Conservation (phyloP, 495 filamentous ascomycete species). For the Podospora didyma region DNA sequence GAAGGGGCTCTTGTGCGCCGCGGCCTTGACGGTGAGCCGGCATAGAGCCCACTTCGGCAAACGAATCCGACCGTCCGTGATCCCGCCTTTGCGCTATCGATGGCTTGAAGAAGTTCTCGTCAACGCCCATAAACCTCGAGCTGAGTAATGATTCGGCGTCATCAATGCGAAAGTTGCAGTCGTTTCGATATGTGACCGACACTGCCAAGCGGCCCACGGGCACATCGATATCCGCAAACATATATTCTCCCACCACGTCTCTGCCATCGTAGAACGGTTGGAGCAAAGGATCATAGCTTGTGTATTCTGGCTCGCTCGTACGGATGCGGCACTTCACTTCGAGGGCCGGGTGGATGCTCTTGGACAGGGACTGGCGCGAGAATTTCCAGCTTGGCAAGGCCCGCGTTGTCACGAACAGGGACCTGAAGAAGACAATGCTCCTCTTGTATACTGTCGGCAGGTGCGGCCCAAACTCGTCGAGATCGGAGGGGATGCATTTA, state of each 20-base stretch:
- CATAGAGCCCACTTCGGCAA: conserved; percentile 68
- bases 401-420: conserved; percentile 79
- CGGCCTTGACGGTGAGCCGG: conserved; percentile 49
- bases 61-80: conserved; percentile 33
- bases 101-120: conserved; percentile 81
- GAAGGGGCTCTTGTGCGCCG: conserved; percentile 60
- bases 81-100: conserved; percentile 49
- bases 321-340: conserved; percentile 76
- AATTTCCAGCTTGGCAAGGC: conserved; percentile 88
- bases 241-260: conserved; percentile 68
- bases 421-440: conserved; percentile 88
- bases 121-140: conserved; percentile 83
- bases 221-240: conserved; percentile 75
- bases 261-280: conserved; percentile 66
- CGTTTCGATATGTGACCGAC: conserved; percentile 75
- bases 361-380: conserved; percentile 63
- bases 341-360: conserved; percentile 58
- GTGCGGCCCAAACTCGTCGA: conserved; percentile 61
- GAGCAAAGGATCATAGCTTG: conserved; percentile 60
- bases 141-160: conserved; percentile 87
- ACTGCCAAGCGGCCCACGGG: conserved; percentile 81
- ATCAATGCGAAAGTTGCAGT: conserved; percentile 87
- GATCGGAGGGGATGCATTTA: conserved; percentile 47
- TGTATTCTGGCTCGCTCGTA: conserved; percentile 49
- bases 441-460: conserved; percentile 94